phyloP scores from a whole-genome alignment of 2,329 filamentous ascomycete species.

The Torrubiellomyces zombiae region DNA sequence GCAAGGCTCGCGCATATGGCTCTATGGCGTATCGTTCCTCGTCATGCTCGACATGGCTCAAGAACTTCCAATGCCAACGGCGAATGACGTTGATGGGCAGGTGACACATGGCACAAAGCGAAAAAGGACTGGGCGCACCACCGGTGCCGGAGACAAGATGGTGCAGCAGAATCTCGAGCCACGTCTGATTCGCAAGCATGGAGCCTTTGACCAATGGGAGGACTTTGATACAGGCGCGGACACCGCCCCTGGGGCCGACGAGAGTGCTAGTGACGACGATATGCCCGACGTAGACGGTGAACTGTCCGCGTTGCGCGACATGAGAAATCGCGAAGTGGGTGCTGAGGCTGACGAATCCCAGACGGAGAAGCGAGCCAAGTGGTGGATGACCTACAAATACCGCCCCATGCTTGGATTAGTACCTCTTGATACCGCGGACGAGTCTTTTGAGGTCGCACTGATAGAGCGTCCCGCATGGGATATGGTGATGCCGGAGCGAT shows the following conservation, averaged over 20 bases:
- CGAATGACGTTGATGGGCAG: constrained; percentile 14
- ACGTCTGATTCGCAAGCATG: constrained; percentile 23
- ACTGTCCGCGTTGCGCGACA: constrained; percentile 17
- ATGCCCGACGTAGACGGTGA: constrained; percentile 18
- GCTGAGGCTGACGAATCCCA: constrained; percentile 8
- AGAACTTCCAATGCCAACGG: constrained; percentile 35
- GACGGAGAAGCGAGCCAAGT: constrained; percentile 19
- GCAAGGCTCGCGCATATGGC: constrained; percentile 65
- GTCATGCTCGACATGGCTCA: constrained; percentile 79
- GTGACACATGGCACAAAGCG: constrained; percentile 28
- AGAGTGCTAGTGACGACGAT: constrained; percentile 20
- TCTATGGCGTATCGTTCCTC: constrained; percentile 74
- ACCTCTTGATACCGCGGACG: constrained; percentile 21
- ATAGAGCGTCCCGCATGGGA: constrained; percentile 80
- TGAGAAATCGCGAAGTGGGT: constrained; percentile 6
- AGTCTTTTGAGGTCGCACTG: constrained; percentile 60
- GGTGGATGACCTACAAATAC: constrained; percentile 86
- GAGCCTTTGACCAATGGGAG: constrained; percentile 23
- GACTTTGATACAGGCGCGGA: constrained; percentile 22
- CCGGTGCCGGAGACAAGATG: constrained; percentile 38
- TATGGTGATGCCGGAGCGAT: constrained; percentile 57
- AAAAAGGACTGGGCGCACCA: constrained; percentile 31
- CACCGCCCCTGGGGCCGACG: constrained; percentile 16
- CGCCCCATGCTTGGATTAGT: constrained; percentile 71
- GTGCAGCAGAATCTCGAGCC: constrained; percentile 26